Evolutionary conservation across 1,139 yeast species (phyloP).

Genomic region (Yamadazyma songkhlaensis): DNA sequence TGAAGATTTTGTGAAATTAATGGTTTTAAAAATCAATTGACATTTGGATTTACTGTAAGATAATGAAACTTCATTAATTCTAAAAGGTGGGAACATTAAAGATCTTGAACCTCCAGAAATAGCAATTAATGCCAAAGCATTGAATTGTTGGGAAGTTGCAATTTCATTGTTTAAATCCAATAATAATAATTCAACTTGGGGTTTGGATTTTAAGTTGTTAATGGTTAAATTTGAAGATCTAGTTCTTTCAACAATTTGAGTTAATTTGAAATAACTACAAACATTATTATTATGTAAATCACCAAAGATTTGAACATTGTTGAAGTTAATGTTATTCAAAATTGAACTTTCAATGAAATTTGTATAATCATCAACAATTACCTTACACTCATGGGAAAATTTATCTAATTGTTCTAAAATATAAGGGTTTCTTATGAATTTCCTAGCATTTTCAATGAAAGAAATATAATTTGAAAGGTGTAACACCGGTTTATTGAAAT

Average conservation of each 20-base stretch:
- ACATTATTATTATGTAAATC: constrained; percentile 19
- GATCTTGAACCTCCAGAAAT: constrained; percentile 22
- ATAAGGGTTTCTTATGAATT: constrained; percentile 38
- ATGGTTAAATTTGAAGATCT: constrained; percentile 20
- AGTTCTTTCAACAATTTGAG: constrained; percentile 37
- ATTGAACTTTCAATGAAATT: constrained; percentile 15
- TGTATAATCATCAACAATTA: constrained; percentile 20
- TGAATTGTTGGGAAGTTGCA: constrained; percentile 18
- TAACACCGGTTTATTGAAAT: constrained; percentile 30
- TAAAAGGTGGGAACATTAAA: constrained; percentile 43
- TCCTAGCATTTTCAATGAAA: constrained; percentile 24
- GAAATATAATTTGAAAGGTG: constrained; percentile 31
- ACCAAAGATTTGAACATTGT: constrained; percentile 30
- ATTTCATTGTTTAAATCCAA: constrained; percentile 23
- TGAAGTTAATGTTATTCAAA: constrained; percentile 35
- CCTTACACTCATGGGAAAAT: constrained; percentile 17
- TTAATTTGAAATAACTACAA: constrained; percentile 38
- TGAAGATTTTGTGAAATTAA: constrained; percentile 20
- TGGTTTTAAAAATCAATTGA: constrained; percentile 24
- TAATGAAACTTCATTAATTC: constrained; percentile 18
- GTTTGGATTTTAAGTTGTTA: constrained; percentile 11
- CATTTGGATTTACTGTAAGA: constrained; percentile 17
- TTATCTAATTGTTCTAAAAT: constrained; percentile 30
- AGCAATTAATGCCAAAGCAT: constrained; percentile 40
- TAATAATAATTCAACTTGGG: constrained; percentile 28